Base-by-base conservation (phyloP, 805 yeast species). In the Yarrowia bubula region DNA sequence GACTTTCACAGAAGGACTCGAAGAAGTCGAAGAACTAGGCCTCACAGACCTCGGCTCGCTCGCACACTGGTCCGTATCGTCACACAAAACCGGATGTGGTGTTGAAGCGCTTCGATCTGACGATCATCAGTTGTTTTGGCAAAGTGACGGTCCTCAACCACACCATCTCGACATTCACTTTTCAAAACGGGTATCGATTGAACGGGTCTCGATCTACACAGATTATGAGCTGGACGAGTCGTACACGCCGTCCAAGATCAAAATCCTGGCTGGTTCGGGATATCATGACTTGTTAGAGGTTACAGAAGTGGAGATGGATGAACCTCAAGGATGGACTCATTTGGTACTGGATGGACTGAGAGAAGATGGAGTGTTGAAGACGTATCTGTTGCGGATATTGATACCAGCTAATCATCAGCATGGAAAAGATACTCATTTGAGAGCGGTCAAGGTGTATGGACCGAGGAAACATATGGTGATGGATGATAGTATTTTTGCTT, bases 361-460 rank as follows among this genome's bases (percentile, higher is more conserved):
- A 42, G 74, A 76, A 10, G 86, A 83, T 69, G 69, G 64, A 32
- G 72, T 66, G n/a, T 22, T 91, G 55, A 86, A 88, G 69, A 84
- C 95, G 62, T 88, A 86, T 70, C 77, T 86, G 68, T 75, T 91
- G 11, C 82, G 89, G 67, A 69, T 92, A 14, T 73, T 81, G n/a
- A 80, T 91, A 6, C 73, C 83, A 8, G 83, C 89, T 0, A 95
- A 96, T 71, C 97, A 91, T 71, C 98, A 92, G 72, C 92, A 90
- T 72, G 99, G 99, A 51, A 95, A 93, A 72, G 99, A 95, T 74
- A 87, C 97, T 0, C 98, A 92, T 74, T 78, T 95, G 10, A 76
- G 99, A 53, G 88, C 92, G 0, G 79, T 92, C 15, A 84, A 85
- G 79, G 74, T 90, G 70, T 78, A 85, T 74, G 65, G 48, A 5